A percentile compares a stretch with the other conserved stretches of the same genome.
Conservation (phyloP, 2,329 filamentous ascomycete species). For the Diaporthe amygdali region DNA sequence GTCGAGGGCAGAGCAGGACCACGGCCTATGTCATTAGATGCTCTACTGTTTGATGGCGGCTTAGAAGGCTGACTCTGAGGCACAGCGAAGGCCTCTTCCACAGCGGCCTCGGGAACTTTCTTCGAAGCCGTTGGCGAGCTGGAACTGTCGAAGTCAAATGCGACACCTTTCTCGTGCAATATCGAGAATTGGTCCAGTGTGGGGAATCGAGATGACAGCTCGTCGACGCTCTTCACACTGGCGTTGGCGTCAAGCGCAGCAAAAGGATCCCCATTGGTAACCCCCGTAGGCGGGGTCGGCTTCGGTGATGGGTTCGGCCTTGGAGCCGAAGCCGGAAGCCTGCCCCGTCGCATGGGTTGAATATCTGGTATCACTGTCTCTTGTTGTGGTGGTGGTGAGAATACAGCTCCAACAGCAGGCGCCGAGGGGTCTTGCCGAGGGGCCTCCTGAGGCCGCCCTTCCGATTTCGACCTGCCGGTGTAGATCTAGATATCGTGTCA, state of each 20-base stretch:
- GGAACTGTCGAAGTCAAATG: slow-evolving; percentile 81
- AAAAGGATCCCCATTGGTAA: slow-evolving; percentile 81
- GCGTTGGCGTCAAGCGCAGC: slow-evolving; percentile 72
- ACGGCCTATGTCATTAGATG: slow-evolving; percentile 35
- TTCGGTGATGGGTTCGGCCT: slow-evolving; percentile 46
- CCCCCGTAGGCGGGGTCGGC: slow-evolving; percentile 69
- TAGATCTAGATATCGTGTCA: slow-evolving; percentile 68
- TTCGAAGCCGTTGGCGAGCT: slow-evolving; percentile 54
- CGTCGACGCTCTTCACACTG: slow-evolving; percentile 67
- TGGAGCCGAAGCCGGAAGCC: slow-evolving; percentile 59
- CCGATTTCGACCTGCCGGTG: slow-evolving; percentile 65
- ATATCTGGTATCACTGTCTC: slow-evolving; percentile 84
- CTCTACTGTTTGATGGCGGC: slow-evolving; percentile 35
- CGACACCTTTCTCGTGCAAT: slow-evolving; percentile 80
- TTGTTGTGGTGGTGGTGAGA: slow-evolving; percentile 74
- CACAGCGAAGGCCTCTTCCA: slow-evolving; percentile 80
- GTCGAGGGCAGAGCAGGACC: slow-evolving; percentile 33
- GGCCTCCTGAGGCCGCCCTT: slow-evolving; percentile 59
- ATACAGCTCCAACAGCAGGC: slow-evolving; percentile 78
- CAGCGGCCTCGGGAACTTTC: slow-evolving; percentile 65
- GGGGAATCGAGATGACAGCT: slow-evolving; percentile 85
- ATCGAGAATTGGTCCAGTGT: slow-evolving; percentile 93
- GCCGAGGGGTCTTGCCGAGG: slow-evolving; percentile 60
- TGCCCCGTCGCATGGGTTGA: slow-evolving; percentile 89
- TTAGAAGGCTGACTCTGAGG: slow-evolving; percentile 36